phyloP scores from a whole-genome alignment of 1,284 basidiomycete species.

The Ustilago xerochloae region DNA sequence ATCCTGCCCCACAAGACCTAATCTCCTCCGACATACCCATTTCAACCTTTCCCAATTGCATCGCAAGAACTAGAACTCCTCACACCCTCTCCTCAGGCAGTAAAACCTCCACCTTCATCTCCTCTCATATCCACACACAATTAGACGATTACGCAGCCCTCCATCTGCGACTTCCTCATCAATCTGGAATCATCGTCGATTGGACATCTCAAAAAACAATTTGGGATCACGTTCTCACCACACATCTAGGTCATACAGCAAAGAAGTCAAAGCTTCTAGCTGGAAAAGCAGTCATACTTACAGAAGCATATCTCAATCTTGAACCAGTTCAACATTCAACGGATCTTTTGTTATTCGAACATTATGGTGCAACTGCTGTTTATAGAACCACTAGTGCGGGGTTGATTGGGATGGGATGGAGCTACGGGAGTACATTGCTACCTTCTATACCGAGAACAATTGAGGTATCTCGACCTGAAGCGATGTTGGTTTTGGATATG shows the following conservation, averaged over 20 bases:
- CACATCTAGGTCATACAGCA: constrained; percentile 6
- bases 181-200: constrained; percentile 62
- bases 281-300: constrained; percentile 73
- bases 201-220: constrained; percentile 64
- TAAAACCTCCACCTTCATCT: constrained; percentile 34
- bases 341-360: constrained; percentile 93
- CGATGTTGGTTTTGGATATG: constrained; percentile 83
- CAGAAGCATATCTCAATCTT: constrained; percentile 92
- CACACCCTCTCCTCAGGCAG: constrained; percentile 17
- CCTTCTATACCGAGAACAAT: constrained; percentile 12
- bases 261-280: constrained; percentile 12
- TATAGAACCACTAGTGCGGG: constrained; percentile 71
- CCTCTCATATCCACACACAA: constrained; percentile 47
- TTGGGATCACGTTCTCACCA: constrained; percentile 56
- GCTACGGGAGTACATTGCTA: constrained; percentile 9
- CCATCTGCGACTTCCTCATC: constrained; percentile 56
- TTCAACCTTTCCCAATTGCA: constrained; percentile 42
- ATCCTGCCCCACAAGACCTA: constrained; percentile 9
- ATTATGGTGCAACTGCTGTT: constrained; percentile 90
- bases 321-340: constrained; percentile 89
- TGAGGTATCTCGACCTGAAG: constrained; percentile 74
- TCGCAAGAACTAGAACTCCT: constrained; percentile 48
- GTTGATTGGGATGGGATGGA: constrained; percentile 13
- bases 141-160: constrained; percentile 59
- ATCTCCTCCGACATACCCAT: neutral